A percentile compares a stretch with the other conserved stretches of the same genome.
Conservation (phyloP, 2,329 filamentous ascomycete genomes). For the Fusarium sp. region DNA sequence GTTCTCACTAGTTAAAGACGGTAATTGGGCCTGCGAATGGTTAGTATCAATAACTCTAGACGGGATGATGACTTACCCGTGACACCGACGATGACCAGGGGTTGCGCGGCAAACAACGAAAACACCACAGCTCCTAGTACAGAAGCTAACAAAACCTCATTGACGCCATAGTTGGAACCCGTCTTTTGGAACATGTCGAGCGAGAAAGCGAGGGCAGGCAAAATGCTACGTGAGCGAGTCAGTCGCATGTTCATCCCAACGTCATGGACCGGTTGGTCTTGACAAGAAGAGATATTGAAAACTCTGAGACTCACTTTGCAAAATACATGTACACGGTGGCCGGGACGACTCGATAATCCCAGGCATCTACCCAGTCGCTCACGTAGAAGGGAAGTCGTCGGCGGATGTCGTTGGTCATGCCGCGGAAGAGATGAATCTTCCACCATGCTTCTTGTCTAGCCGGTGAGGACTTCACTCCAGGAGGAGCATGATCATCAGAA, state of each 20-base stretch:
- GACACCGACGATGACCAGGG: slow-evolving; percentile 90
- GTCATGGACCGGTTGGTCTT: not conserved
- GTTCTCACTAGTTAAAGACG: slow-evolving; percentile 83
- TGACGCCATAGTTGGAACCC: slow-evolving; percentile 85
- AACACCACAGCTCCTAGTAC: slow-evolving; percentile 88
- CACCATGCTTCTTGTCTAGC: slow-evolving; percentile 67
- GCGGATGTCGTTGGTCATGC: slow-evolving; percentile 83
- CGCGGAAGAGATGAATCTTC: slow-evolving; percentile 79
- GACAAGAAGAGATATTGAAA: not conserved
- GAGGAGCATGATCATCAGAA: not conserved
- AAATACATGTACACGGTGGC: slow-evolving; percentile 96
- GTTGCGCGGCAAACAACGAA: slow-evolving; percentile 82
- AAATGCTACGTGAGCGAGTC: slow-evolving; percentile 67
- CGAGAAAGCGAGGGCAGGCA: slow-evolving; percentile 89
- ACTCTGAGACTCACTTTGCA: slow-evolving; percentile 74
- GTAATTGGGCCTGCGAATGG: slow-evolving; percentile 77
- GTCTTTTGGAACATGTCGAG: slow-evolving; percentile 95
- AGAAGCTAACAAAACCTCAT: slow-evolving; percentile 88
- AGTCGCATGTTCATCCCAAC: slow-evolving; percentile 11
- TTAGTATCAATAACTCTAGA: slow-evolving; percentile 5
- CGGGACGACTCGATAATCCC: slow-evolving; percentile 89
- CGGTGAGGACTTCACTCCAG: not conserved
- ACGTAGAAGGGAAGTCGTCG: slow-evolving; percentile 80
- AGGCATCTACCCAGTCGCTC: slow-evolving; percentile 88
- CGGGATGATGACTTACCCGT: slow-evolving; percentile 64